Base-by-base conservation (phyloP, 257 asterid species). In the Plantago major region DNA sequence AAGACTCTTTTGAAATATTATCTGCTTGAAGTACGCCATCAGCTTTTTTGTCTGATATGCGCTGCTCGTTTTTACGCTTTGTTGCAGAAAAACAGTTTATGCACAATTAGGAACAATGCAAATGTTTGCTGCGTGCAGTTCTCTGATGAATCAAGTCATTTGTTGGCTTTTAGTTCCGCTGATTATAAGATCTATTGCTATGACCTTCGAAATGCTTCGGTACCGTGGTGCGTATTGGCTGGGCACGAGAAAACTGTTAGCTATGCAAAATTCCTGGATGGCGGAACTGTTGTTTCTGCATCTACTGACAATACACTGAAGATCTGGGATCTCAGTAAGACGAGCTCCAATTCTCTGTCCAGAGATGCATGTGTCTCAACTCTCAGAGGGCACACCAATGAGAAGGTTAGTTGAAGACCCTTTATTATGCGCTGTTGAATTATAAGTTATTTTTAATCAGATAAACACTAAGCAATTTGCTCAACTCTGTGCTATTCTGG, bases 201-300 rank as follows among this genome's bases (percentile, higher is more conserved):
- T 40, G 99, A 92, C 69, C 88, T 92, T 66, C 95, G 97, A 47
- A 86, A 92, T 74, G 67, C 55, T 55, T 82, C 94, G 12, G 69
- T 53, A 55, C 97, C 97, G 45, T 86, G 95, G 95, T 87, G 96
- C 68, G 62, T 82, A 74, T 84, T 92, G 80, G 91, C 84, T 50
- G 99, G 97, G 69, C 99, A 92, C 42, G 86, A 78, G 72, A 92
- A 84, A 79, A 78, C 97, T 61, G 99, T 89, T 64, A 89, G 97
- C 76, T 86, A 86, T 63, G 88, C 86, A 3, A 92, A 81, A 76
- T 92, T 92, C 73, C 70, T 89, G 74, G 96, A 86, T 74, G 72
- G 86, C 18, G 86, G 66, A 69, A 86, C 91, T 5, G 73, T 92
- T 60, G 79, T 86, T 72, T 76, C 99, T 64, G 99, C 99, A 65